A percentile compares a stretch with the other conserved stretches of the same genome.
These are phyloP conservation scores for Nakazawaea molendinolei DNA, from an alignment of 805 yeast genomes.

Conservation along the genomic window DNA sequence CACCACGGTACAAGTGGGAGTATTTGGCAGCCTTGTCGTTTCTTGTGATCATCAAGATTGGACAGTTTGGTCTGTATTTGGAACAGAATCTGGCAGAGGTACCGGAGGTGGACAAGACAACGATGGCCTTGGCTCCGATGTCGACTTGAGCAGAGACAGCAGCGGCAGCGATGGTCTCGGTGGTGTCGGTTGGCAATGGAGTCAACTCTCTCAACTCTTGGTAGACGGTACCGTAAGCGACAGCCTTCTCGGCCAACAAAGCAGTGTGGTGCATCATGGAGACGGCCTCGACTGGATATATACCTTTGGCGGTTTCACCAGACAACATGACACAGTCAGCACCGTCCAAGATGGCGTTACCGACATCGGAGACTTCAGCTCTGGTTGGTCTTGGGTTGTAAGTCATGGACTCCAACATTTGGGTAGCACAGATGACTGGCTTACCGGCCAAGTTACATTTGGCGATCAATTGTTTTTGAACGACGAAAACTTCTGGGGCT, in stretches of 20 bases:
- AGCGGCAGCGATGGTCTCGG: constrained; percentile 96
- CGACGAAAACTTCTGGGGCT: constrained; percentile 97
- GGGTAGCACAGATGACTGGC: constrained; percentile 99
- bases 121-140: constrained; percentile 94
- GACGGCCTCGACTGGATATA: constrained; percentile 96
- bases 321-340: constrained; percentile 99
- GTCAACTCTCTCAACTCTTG: constrained; percentile 86
- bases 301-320: constrained; percentile 99
- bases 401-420: constrained; percentile 99
- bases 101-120: constrained; percentile 93
- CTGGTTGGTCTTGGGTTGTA: constrained; percentile 99
- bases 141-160: constrained; percentile 96
- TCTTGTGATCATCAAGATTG: constrained; percentile 97
- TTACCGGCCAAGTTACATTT: constrained; percentile 99
- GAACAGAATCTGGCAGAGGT: constrained; percentile 92
- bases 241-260: constrained; percentile 92
- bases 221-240: constrained; percentile 77
- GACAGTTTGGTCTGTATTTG: constrained; percentile 96
- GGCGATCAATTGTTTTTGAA: constrained; percentile 97
- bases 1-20: constrained; percentile 97
- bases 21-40: constrained; percentile 89
- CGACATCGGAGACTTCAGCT: constrained; percentile 99
- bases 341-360: constrained; percentile 98
- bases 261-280: constrained; percentile 98
- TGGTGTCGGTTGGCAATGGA: constrained; percentile 81